Conservation (phyloP, 805 yeast species). For the Zygotorulaspora chibaensis region DNA sequence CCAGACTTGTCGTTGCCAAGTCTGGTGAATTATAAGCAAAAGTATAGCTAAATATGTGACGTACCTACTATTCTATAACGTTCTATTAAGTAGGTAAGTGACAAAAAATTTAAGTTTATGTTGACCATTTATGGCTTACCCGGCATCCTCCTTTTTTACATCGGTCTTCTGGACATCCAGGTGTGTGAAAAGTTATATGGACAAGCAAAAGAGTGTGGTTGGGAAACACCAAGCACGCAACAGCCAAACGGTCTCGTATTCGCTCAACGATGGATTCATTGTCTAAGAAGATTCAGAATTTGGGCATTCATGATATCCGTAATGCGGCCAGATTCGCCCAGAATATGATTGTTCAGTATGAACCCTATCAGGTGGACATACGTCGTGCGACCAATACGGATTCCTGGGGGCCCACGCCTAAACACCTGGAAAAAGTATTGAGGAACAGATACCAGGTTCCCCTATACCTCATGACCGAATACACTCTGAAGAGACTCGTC, state of each 20-base stretch:
- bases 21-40: slow-evolving; percentile 40
- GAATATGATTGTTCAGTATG: slow-evolving; percentile 37
- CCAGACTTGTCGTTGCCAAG: slow-evolving; percentile 59
- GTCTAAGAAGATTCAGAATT: slow-evolving; percentile 33
- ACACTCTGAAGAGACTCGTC: slow-evolving; percentile 34
- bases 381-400: slow-evolving; percentile 49
- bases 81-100: too few relatives aligned
- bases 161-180: neutral
- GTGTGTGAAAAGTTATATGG: neutral
- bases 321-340: slow-evolving; percentile 41
- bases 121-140: slow-evolving; percentile 3
- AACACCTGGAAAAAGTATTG: slow-evolving; percentile 38
- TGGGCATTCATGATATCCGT: slow-evolving; percentile 38
- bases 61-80: neutral
- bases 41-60: neutral
- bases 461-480: slow-evolving; percentile 33
- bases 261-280: slow-evolving; percentile 29
- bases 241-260: neutral
- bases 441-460: slow-evolving; percentile 32
- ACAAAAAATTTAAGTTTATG: neutral
- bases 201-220: neutral
- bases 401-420: slow-evolving; percentile 49
- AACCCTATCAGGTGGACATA: slow-evolving; percentile 37
- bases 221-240: neutral
- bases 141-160: slow-evolving; percentile 3